Conservation (phyloP, 2,329 filamentous ascomycete genomes). For the Fusarium torreyae region DNA sequence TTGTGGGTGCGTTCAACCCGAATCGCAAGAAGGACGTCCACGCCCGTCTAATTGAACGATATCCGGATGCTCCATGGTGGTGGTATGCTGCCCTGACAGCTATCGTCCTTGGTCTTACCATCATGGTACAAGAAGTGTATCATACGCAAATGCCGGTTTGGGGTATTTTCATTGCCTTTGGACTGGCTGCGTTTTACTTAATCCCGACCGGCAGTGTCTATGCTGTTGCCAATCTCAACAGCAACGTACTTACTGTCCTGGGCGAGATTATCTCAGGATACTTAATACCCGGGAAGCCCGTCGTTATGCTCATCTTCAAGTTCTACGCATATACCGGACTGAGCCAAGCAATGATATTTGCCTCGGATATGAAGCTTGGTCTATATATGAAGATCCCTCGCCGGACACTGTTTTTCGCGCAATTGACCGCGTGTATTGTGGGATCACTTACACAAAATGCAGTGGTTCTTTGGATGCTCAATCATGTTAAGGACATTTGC, state of each 20-base stretch:
- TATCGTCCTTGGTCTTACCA: conserved; percentile 1
- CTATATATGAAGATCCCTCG: conserved; percentile 15
- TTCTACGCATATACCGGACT: conserved; percentile 11
- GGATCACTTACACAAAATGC: conserved; percentile 1
- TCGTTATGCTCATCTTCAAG: conserved; percentile 12
- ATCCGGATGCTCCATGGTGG: neutral
- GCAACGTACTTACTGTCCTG: neutral
- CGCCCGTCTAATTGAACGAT: conserved; percentile 5
- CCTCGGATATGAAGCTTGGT: conserved; percentile 10
- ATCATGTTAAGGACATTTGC: conserved; percentile 1
- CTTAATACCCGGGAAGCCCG: neutral
- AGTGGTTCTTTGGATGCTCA: conserved; percentile 5
- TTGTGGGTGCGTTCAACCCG: neutral
- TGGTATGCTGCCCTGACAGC: conserved; percentile 2
- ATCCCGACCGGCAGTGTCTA: neutral
- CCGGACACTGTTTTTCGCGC: neutral
- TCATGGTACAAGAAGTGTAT: conserved; percentile 10
- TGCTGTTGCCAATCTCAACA: conserved; percentile 5
- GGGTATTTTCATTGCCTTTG: conserved; percentile 2
- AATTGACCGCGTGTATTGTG: conserved; percentile 1
- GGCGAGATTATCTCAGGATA: conserved; percentile 9
- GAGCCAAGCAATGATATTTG: conserved; percentile 6
- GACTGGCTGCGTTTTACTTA: neutral
- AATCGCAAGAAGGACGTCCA: conserved; percentile 4
- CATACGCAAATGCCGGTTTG: conserved; percentile 11